Base-by-base conservation (phyloP, 345 rosid genomes). In the Salix arbutifolia region DNA sequence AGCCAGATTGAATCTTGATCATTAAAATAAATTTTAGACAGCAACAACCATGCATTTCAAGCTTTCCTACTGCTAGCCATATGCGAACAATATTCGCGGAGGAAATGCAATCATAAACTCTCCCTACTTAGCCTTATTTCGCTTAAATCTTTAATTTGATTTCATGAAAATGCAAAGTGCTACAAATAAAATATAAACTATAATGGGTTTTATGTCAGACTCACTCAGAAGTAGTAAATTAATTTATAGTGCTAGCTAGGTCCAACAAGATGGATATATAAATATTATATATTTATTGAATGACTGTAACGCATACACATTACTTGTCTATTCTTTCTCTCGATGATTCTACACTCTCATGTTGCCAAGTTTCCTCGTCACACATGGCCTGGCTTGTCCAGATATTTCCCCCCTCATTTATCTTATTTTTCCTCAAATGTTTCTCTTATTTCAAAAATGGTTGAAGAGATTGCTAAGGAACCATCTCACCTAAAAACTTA, bases 301-400 rank as follows among this genome's bases (percentile, higher is more conserved):
- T 35, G 48, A 73, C 25, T 31, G 37, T 9, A 53, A 80, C 72
- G 69, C 65, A 74, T 70, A 21, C 44, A 73, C 81, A 70, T 64
- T 79, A 76, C 64, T 37, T 72, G 28, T 71, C 26, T 35, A 74
- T 71, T 62, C 52, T 79, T 72, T 74, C 56, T 67, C 44, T 37
- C 87, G 77, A 85, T 81, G 88, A 85, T 82, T 82, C 83, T 77
- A 82, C 79, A 26, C 64, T 85, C 83, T 80, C 83, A 85, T 81
- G 87, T 86, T 82, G 74, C 80, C 83, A 81, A 77, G 71, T 84
- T 88, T 84, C 89, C 82, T 79, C 80, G 67, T 84, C 85, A 80
- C 88, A 85, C 82, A 82, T 83, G 85, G 85, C 78, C 80, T 83
- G 85, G 83, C 78, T 75, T 73, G 56, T 35, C 37, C 37, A 35